Percentiles rank a stretch among this genome's conserved stretches.
Conservation (phyloP, 345 rosid species). For the Durio zibethinus region DNA sequence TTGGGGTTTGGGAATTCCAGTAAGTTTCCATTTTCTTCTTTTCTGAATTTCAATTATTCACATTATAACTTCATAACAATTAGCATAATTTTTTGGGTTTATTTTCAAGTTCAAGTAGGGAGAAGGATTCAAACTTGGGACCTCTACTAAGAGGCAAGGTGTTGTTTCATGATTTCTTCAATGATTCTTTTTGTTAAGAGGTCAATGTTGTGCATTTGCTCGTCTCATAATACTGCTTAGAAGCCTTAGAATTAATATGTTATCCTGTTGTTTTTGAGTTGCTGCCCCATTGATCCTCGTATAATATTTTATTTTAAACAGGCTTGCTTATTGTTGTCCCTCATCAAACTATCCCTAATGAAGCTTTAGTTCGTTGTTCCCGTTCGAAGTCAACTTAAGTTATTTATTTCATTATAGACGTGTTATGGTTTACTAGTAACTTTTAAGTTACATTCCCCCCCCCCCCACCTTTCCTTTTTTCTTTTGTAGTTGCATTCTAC, state of each 20-base stretch:
- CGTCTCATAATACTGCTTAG: not conserved
- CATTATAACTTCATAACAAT: not conserved
- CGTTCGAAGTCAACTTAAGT: not conserved
- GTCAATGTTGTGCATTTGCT: not conserved
- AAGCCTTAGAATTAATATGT: not conserved
- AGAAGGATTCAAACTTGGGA: not conserved
- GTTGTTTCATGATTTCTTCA: not conserved
- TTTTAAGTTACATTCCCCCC: not conserved
- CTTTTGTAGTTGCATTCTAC: not conserved
- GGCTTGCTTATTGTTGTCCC: not conserved
- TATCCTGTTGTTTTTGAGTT: not conserved
- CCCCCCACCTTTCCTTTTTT: not conserved
- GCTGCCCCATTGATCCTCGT: not conserved
- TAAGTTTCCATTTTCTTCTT: constrained; percentile 32
- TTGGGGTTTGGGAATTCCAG: constrained; percentile 82
- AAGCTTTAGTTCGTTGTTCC: not conserved
- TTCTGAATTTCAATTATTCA: constrained; percentile 8
- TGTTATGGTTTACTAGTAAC: not conserved
- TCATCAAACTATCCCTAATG: not conserved
- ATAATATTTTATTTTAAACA: not conserved
- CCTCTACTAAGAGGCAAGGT: not conserved
- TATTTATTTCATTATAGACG: not conserved
- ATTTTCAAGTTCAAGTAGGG: not conserved
- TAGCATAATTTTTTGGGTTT: not conserved
- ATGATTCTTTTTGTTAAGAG: not conserved